Evolutionary conservation across 345 rosid species (phyloP), one percentile per base, ranked within the genome.

Genomic region (Syzygium aromaticum): DNA sequence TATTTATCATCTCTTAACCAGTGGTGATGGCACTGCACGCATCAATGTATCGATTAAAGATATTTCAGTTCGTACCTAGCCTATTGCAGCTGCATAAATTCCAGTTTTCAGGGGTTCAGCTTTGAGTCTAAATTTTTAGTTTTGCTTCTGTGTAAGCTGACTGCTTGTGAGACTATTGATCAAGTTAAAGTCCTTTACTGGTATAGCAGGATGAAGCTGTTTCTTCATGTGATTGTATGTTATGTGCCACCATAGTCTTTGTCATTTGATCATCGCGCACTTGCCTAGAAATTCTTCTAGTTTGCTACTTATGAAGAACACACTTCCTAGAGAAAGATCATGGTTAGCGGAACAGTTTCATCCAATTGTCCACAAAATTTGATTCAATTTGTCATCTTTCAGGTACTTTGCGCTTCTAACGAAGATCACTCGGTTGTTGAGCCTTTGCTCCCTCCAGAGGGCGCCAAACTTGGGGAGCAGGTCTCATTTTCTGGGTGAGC

Each of bases 381-480:
- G 27, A 73, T 38, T 19, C 82, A 73, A 73, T 73, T 73, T 73
- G 27, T 73, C 82, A 84, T 46, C 85, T 88, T 54, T 84, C 94
- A 98, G 99, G 98, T 98, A 64, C 96, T 95, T 16, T 98, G 98
- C 91, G 98, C 99, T 90, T 96, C 99, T 54, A 95, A 78, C 82
- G 97, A 94, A 90, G 99, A 96, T 88, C 99, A 96, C 91, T 90
- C 95, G 2, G 85, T 86, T 38, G 98, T 95, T 33, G 98, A 98
- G 87, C 99, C 99, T 30, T 88, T 98, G 92, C 91, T 94, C 10
- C 96, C 98, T 83, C 99, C 99, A 89, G 98, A 92, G 89, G 96
- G 96, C 25, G 95, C 96, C 49, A 92, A 93, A 86, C 91, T 92
- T 28, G 99, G 99, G 84, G 98, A 97, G 91, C 91, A 88, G 23